Percentiles rank a stretch among this genome's conserved stretches.
Conservation (phyloP, 2,329 filamentous ascomycete species). For the Emergomyces africanus region DNA sequence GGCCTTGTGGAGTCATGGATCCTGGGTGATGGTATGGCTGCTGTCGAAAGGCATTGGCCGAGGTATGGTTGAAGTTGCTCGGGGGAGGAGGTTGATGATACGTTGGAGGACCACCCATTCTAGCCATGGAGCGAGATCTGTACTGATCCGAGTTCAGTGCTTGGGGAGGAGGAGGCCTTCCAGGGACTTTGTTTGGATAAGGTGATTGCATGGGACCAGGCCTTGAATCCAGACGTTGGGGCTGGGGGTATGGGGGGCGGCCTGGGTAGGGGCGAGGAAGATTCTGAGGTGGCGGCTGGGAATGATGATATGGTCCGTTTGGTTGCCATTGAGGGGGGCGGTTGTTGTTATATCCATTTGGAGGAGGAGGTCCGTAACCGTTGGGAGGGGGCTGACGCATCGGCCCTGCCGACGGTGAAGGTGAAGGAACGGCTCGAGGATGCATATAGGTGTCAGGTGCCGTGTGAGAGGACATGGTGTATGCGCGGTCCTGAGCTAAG, state of each 20-base stretch:
- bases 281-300: constrained; percentile 45
- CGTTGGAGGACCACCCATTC: constrained; percentile 57
- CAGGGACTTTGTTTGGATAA: constrained; percentile 46
- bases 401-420: constrained; percentile 27
- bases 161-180: constrained; percentile 49
- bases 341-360: constrained; percentile 26
- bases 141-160: constrained; percentile 76
- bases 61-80: constrained; percentile 50
- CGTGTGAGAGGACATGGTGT: constrained; percentile 56
- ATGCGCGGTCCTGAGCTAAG: constrained; percentile 55
- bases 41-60: constrained; percentile 66
- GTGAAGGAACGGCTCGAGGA: constrained; percentile 18
- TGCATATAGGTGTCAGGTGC: constrained; percentile 31
- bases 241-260: constrained; percentile 57
- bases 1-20: constrained; percentile 81
- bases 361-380: constrained; percentile 27
- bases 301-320: constrained; percentile 20
- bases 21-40: constrained; percentile 52
- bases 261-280: constrained; percentile 50
- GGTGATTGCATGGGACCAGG: constrained; percentile 37
- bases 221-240: constrained; percentile 56
- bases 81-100: constrained; percentile 48
- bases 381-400: constrained; percentile 33
- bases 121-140: constrained; percentile 85
- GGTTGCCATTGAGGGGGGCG: constrained; percentile 19